Conservation (phyloP, 352 stramenopile species). For the Phytopythium vexans region DNA sequence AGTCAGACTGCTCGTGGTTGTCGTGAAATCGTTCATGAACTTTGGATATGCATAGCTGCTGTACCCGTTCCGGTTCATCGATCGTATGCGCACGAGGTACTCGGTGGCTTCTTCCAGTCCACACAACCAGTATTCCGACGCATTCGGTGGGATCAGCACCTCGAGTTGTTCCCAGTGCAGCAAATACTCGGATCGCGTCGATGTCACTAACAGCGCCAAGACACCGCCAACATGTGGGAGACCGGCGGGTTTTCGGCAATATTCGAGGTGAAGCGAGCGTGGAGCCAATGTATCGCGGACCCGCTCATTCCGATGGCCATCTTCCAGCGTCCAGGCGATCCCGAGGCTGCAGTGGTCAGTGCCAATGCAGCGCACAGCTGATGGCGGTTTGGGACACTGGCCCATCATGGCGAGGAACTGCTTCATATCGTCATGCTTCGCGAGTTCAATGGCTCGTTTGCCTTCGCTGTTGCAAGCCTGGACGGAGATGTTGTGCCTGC, state of each 20-base stretch:
- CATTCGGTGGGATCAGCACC: conserved; percentile 43
- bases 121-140: conserved; percentile 55
- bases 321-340: conserved; percentile 51
- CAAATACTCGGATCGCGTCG: conserved; percentile 34
- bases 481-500: conserved; percentile 34
- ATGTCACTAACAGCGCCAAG: conserved; percentile 50
- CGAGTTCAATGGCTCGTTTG: conserved; percentile 39
- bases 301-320: conserved; percentile 15
- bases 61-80: conserved; percentile 58
- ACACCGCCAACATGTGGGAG: conserved; percentile 41
- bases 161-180: conserved; percentile 48
- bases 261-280: conserved; percentile 54
- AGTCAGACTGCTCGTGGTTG: conserved; percentile 14
- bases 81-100: conserved; percentile 58
- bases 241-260: conserved; percentile 50
- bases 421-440: conserved; percentile 29
- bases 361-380: conserved; percentile 38
- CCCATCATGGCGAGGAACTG: conserved; percentile 41
- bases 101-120: conserved; percentile 50
- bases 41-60: conserved; percentile 52
- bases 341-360: conserved; percentile 48
- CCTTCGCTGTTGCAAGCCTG: conserved; percentile 39
- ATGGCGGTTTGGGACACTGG: conserved; percentile 26
- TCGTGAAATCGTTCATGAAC: conserved; percentile 45
- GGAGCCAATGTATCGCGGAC: conserved; percentile 38